phyloP scores from a whole-genome alignment of 352 stramenopile species.

The Pythium aristosporum region DNA sequence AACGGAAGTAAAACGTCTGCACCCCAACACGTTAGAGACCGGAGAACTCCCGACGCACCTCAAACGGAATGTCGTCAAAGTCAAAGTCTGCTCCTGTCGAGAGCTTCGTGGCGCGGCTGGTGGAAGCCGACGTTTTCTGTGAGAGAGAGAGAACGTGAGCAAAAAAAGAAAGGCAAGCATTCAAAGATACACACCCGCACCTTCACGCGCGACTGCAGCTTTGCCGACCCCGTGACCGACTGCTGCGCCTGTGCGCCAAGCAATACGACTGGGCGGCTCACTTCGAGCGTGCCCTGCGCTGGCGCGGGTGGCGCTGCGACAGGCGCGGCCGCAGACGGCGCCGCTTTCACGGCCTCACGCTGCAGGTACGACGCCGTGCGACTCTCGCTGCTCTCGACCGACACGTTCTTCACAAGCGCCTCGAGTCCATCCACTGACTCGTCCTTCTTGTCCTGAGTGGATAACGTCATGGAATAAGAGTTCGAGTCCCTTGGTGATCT shows the following conservation, averaged over 20 bases:
- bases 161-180: neutral
- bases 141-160: neutral
- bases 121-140: slow-evolving; percentile 39
- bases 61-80: slow-evolving; percentile 87
- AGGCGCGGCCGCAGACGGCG: slow-evolving; percentile 3
- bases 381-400: slow-evolving; percentile 47
- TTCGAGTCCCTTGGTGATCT: neutral
- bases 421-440: slow-evolving; percentile 72
- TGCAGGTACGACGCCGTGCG: slow-evolving; percentile 43
- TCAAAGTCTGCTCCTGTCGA: slow-evolving; percentile 78
- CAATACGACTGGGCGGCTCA: slow-evolving; percentile 72
- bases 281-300: slow-evolving; percentile 41
- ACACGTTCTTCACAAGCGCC: slow-evolving; percentile 73
- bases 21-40: neutral
- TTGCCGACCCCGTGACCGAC: slow-evolving; percentile 40
- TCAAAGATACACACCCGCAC: slow-evolving; percentile 22
- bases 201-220: slow-evolving; percentile 62
- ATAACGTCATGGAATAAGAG: neutral
- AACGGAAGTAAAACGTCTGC: neutral
- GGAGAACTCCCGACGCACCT: slow-evolving; percentile 33
- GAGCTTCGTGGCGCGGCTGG: slow-evolving; percentile 64
- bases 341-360: slow-evolving; percentile 24
- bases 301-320: slow-evolving; percentile 25
- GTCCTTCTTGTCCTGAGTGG: slow-evolving; percentile 32
- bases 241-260: slow-evolving; percentile 59